Conservation (phyloP, 352 stramenopile genomes). For the Pythium periplocum region DNA sequence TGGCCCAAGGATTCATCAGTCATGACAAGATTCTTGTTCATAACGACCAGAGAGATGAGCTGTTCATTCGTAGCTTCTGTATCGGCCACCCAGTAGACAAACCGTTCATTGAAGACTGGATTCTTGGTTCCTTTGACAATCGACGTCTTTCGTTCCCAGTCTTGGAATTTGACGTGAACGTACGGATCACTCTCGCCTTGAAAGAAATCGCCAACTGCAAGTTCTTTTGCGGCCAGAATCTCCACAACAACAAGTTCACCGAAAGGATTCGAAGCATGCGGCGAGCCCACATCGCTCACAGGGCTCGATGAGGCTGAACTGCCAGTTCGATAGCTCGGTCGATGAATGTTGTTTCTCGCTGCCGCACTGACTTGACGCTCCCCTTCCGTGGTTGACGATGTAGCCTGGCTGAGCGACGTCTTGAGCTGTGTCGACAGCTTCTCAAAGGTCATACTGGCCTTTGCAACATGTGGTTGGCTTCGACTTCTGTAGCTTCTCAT, state of each 20-base stretch:
- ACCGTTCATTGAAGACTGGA: slow-evolving; percentile 58
- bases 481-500: slow-evolving; percentile 30
- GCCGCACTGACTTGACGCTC: slow-evolving; percentile 15
- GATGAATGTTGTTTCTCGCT: slow-evolving; percentile 42
- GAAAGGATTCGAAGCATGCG: slow-evolving; percentile 27
- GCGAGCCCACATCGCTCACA: too few species aligned
- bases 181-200: slow-evolving; percentile 36
- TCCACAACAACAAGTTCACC: slow-evolving; percentile 66
- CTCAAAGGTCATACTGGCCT: slow-evolving; percentile 32
- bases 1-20: slow-evolving; percentile 54
- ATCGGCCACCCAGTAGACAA: slow-evolving; percentile 65
- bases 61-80: slow-evolving; percentile 33
- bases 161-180: slow-evolving; percentile 35
- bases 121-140: slow-evolving; percentile 21
- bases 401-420: slow-evolving; percentile 20
- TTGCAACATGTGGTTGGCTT: slow-evolving; percentile 2
- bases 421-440: slow-evolving; percentile 47
- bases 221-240: slow-evolving; percentile 45
- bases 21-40: slow-evolving; percentile 33
- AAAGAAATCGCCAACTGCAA: slow-evolving; percentile 32
- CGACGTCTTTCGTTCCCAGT: slow-evolving; percentile 29
- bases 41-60: slow-evolving; percentile 43
- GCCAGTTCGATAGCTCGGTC: slow-evolving; percentile 16
- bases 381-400: slow-evolving; percentile 5
- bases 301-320: too few species aligned